Conservation (phyloP, 179 eudicot genomes). For the Gypsophila paniculata region DNA sequence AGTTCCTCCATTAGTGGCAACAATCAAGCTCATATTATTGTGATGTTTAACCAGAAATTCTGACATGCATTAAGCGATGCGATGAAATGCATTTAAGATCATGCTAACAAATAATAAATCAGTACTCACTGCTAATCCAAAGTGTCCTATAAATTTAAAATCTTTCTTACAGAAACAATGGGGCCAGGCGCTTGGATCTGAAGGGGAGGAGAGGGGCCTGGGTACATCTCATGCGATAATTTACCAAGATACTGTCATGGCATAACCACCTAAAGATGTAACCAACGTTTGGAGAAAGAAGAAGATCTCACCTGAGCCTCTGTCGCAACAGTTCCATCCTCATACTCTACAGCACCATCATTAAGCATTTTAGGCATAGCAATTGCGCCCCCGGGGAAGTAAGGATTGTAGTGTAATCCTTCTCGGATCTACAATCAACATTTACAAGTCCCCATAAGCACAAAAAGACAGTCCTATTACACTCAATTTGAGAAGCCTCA, state of each 20-base stretch:
- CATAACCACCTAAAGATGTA: neutral
- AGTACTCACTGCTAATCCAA: too few species aligned
- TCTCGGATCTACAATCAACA: slow-evolving; percentile 60
- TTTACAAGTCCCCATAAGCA: neutral
- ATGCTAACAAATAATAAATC: neutral
- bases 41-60: neutral
- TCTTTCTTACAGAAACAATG: too few species aligned
- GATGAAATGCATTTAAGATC: neutral
- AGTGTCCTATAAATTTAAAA: neutral
- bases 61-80: neutral
- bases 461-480: neutral
- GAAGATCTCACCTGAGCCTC: slow-evolving; percentile 68
- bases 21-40: neutral
- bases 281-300: neutral
- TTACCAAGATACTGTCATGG: neutral
- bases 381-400: slow-evolving; percentile 93
- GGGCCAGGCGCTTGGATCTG: too few species aligned
- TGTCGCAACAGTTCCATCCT: slow-evolving; percentile 88
- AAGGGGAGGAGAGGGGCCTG: too few species aligned
- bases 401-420: slow-evolving; percentile 84
- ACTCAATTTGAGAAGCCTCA: neutral
- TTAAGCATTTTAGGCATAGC: slow-evolving; percentile 98
- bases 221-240: slow-evolving; percentile 4
- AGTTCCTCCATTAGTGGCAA: neutral
- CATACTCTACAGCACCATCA: slow-evolving; percentile 91